Evolutionary conservation across 495 filamentous ascomycete genomes (phyloP).

Genomic region (Aspergillus kassunensis): DNA sequence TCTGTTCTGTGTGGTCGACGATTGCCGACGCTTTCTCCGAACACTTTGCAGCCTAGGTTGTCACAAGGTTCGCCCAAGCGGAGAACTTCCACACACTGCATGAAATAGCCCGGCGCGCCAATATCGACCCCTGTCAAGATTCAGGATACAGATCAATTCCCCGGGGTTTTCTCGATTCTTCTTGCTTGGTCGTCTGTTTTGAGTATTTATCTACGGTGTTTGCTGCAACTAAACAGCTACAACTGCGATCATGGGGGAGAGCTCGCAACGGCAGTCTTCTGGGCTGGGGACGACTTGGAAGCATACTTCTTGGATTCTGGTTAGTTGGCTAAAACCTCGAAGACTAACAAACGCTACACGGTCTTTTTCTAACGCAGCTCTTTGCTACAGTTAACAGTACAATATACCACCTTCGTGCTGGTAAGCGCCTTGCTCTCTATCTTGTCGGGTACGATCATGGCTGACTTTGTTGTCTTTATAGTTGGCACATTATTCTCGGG

Average conservation of each 20-base stretch:
- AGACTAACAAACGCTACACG: not conserved
- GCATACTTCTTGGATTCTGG: conserved; percentile 72
- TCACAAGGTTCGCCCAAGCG: conserved; percentile 1
- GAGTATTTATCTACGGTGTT: not conserved
- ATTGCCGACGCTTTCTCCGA: no score
- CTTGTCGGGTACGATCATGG: not conserved
- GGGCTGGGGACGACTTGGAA: conserved; percentile 68
- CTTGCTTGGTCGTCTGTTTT: not conserved
- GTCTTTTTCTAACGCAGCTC: conserved; percentile 18
- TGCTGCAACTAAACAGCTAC: not conserved
- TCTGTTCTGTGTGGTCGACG: not conserved
- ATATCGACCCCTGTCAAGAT: conserved; percentile 1
- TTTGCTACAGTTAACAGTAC: conserved; percentile 32
- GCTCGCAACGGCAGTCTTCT: conserved; percentile 31
- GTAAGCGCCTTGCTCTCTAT: conserved; percentile 23
- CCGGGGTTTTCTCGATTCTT: not conserved
- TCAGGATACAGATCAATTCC: not conserved
- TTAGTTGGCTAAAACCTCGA: conserved; percentile 34
- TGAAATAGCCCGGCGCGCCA: conserved; percentile 13
- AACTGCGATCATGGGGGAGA: conserved; percentile 35
- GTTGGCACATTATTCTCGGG: conserved; percentile 89
- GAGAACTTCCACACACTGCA: conserved; percentile 6
- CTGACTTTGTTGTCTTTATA: conserved; percentile 29
- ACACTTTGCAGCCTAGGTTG: not conserved
- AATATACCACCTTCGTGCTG: conserved; percentile 40